Conservation (phyloP, 2,329 filamentous ascomycete genomes). For the Penicillium sp. region DNA sequence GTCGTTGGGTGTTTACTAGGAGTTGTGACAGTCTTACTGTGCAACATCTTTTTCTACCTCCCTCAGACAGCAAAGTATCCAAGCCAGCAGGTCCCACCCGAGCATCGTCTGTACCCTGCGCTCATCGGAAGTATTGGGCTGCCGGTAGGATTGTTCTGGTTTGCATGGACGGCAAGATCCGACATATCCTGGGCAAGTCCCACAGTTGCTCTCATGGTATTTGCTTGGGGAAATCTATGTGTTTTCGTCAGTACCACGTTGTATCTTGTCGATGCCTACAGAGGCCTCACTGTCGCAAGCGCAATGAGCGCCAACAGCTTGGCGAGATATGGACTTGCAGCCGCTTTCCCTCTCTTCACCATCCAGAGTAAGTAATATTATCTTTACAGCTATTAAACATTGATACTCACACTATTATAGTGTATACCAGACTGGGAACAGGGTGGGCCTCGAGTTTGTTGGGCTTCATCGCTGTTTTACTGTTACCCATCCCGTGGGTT, state of each 20-base stretch:
- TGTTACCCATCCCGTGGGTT: slow-evolving; percentile 47
- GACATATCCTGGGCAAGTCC: slow-evolving; percentile 19
- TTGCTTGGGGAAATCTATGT: slow-evolving; percentile 23
- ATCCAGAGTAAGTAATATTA: slow-evolving; percentile 18
- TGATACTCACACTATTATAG: slow-evolving; percentile 3
- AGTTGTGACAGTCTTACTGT: slow-evolving; percentile 16
- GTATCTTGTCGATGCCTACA: slow-evolving; percentile 18
- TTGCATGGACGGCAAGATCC: slow-evolving; percentile 15
- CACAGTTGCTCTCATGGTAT: slow-evolving; percentile 14
- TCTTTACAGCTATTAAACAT: neutral
- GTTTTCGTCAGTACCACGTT: slow-evolving; percentile 21
- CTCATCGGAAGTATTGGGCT: slow-evolving; percentile 20
- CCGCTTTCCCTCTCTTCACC: slow-evolving; percentile 19
- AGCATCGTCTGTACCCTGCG: slow-evolving; percentile 21
- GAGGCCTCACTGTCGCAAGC: slow-evolving; percentile 20
- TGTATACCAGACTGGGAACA: slow-evolving; percentile 65
- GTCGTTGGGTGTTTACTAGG: slow-evolving; percentile 67
- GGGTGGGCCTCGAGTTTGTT: slow-evolving; percentile 63
- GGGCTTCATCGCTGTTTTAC: slow-evolving; percentile 49
- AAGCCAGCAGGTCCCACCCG: slow-evolving; percentile 9
- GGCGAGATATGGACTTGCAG: slow-evolving; percentile 19
- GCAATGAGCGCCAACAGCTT: slow-evolving; percentile 23
- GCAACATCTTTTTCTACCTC: slow-evolving; percentile 17
- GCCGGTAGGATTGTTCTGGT: slow-evolving; percentile 22
- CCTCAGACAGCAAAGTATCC: slow-evolving; percentile 3